Conservation (phyloP, 129 eudicot species). For the Chrysanthemum lavandulifolium region DNA sequence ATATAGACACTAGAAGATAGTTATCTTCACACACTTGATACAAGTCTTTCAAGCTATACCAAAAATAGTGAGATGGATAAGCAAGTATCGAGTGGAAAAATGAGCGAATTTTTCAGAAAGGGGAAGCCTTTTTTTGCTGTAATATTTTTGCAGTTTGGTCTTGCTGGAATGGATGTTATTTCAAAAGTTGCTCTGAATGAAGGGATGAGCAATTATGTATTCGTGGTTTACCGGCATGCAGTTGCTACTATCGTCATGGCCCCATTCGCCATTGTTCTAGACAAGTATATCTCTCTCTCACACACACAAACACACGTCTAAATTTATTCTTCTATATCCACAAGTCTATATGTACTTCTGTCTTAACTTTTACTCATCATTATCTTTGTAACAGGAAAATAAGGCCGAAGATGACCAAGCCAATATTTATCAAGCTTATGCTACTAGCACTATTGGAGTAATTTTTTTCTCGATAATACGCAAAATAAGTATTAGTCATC, state of each 20-base stretch:
- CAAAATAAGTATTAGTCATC: not conserved
- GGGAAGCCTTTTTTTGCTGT: slow-evolving; percentile 54
- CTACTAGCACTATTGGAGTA: slow-evolving; percentile 73
- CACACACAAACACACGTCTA: not conserved
- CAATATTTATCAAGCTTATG: slow-evolving; percentile 61
- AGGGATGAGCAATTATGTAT: slow-evolving; percentile 61
- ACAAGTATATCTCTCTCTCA: slow-evolving; percentile 34
- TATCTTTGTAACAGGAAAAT: slow-evolving; percentile 54
- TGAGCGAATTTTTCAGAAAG: slow-evolving; percentile 15
- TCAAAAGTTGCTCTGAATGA: slow-evolving; percentile 52
- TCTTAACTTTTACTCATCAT: slow-evolving; percentile 10
- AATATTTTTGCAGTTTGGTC: slow-evolving; percentile 52
- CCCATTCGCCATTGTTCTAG: slow-evolving; percentile 55
- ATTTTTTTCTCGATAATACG: slow-evolving; percentile 28
- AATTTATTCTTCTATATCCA: not conserved
- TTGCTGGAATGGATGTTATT: slow-evolving; percentile 49
- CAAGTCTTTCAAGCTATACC: slow-evolving; percentile 22
- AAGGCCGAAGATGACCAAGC: slow-evolving; percentile 79
- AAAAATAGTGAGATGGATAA: slow-evolving; percentile 24
- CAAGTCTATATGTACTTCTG: not conserved
- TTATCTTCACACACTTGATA: slow-evolving; percentile 18
- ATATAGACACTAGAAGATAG: slow-evolving; percentile 34
- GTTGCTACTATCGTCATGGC: slow-evolving; percentile 50
- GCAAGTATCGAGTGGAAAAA: slow-evolving; percentile 13
- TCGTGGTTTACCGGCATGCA: slow-evolving; percentile 55